Evolutionary conservation across 768 basidiomycete genomes (phyloP).

Genomic region (Paxillus ammoniavirescens): DNA sequence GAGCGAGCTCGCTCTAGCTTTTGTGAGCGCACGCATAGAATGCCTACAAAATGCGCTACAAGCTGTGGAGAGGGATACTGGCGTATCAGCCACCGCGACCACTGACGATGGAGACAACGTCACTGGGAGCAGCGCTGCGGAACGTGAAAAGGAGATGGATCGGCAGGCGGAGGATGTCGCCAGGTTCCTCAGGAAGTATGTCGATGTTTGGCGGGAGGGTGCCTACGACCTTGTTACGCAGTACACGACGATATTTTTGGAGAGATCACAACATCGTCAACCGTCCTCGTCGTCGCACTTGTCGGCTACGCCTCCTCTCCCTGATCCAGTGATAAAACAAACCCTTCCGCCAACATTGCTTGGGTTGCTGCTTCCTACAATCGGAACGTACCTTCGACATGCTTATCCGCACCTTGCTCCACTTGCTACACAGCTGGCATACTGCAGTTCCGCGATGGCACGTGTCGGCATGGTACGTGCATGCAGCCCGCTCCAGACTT

Average conservation of each 20-base stretch:
- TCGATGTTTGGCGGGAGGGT: conserved; percentile 89
- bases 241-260: conserved; percentile 86
- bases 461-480: conserved; percentile 73
- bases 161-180: conserved; percentile 70
- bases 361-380: conserved; percentile 61
- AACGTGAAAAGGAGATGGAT: conserved; percentile 47
- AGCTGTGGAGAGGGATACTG: conserved; percentile 43
- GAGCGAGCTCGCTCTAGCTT: conserved; percentile 79
- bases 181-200: conserved; percentile 79
- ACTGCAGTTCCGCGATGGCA: conserved; percentile 88
- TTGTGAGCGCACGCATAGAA: conserved; percentile 69
- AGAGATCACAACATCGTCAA: conserved; percentile 44
- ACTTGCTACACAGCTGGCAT: conserved; percentile 92
- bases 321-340: conserved; percentile 26
- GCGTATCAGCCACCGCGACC: conserved; percentile 30
- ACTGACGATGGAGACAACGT: conserved; percentile 11
- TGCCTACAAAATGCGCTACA: conserved; percentile 61
- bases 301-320: conserved; percentile 17
- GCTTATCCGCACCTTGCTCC: conserved; percentile 63
- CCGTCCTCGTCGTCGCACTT: conserved; percentile 17
- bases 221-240: conserved; percentile 92
- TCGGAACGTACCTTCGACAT: conserved; percentile 60
- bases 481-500: neutral
- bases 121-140: conserved; percentile 22
- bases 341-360: conserved; percentile 32